Evolutionary conservation across 1,284 basidiomycete genomes (phyloP), one percentile per base, ranked within the genome.

Genomic region (Fomitopsis pinicola): DNA sequence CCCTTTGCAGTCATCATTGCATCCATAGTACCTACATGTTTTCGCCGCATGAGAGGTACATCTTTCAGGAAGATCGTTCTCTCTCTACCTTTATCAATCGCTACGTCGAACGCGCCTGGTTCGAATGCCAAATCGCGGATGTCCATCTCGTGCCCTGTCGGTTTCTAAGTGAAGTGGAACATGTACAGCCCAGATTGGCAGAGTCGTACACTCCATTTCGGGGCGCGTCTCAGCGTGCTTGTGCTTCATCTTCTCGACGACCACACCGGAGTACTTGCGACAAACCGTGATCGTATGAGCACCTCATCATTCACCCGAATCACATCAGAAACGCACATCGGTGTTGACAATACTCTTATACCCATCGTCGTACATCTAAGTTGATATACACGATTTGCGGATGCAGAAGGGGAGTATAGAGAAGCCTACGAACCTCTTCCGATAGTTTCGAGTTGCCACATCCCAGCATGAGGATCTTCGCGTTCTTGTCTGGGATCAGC

Each of bases 1-100:
- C 91, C 89, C 73, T 94, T 93, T 0, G 84, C 82, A 0, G 94
- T 91, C 84, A 96, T 87, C 90, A 97, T 92, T 0, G 94, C 93
- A 72, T 96, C 95, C 93, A 97, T 95, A 0, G 94, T 96, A 63
- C 87, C 86, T 87, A 56, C 4, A 28, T 12, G 22, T 22, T 30
- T 30, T 15, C 5, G 14, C 7, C 5, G 48, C 6, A n/a, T 50
- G 8, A 30, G 50, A 26, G 15, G 19, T 17, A 36, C 8, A 30
- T 30, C 5, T 12, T 10, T 1, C 28, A 14, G n/a, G n/a, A 5
- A 48, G 19, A 56, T 38, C 48, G n/a, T 33, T 14, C 14, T 46
- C 22, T 5, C 12, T 19, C 42, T 33, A 82, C 91, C 94, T 83
- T 97, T 97, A 76, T 97, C 95, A 55, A 97, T 89, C 0, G 88